Evolutionary conservation across 129 eudicot species (phyloP).

Genomic region (Cynara cardunculus): DNA sequence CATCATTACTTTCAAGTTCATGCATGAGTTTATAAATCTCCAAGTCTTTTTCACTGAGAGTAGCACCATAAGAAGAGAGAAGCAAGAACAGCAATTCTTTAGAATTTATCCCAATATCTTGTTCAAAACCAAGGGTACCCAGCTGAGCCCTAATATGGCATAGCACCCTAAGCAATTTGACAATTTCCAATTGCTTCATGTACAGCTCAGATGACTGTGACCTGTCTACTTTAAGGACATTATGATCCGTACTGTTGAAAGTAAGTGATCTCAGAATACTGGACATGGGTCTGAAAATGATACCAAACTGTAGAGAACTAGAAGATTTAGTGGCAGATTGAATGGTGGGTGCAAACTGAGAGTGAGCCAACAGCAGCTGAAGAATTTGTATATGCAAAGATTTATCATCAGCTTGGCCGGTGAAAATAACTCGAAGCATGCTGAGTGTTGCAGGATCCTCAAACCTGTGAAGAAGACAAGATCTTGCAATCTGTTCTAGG

Average conservation of each 20-base stretch:
- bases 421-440: conserved; percentile 50
- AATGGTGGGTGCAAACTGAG: conserved; percentile 56
- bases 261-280: conserved; percentile 67
- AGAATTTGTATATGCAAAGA: conserved; percentile 43
- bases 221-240: conserved; percentile 17
- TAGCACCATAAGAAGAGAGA: conserved; percentile 79
- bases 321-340: conserved; percentile 33
- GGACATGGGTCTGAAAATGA: conserved; percentile 66
- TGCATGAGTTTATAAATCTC: conserved; percentile 66
- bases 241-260: conserved; percentile 13
- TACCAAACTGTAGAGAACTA: conserved; percentile 46
- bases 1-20: conserved; percentile 51
- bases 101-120: conserved; percentile 49
- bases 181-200: conserved; percentile 52
- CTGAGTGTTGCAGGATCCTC: conserved; percentile 55
- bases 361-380: conserved; percentile 72
- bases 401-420: conserved; percentile 38
- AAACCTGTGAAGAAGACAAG: conserved; percentile 70
- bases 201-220: conserved; percentile 19
- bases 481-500: conserved; percentile 55
- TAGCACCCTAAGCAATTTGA: conserved; percentile 69
- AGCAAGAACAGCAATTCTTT: conserved; percentile 68
- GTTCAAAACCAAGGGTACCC: conserved; percentile 34
- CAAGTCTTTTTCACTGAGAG: conserved; percentile 65
- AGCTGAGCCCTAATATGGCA: conserved; percentile 32